Conservation (phyloP, 176 grass and related monocot genomes). For the Triticum turgidum region DNA sequence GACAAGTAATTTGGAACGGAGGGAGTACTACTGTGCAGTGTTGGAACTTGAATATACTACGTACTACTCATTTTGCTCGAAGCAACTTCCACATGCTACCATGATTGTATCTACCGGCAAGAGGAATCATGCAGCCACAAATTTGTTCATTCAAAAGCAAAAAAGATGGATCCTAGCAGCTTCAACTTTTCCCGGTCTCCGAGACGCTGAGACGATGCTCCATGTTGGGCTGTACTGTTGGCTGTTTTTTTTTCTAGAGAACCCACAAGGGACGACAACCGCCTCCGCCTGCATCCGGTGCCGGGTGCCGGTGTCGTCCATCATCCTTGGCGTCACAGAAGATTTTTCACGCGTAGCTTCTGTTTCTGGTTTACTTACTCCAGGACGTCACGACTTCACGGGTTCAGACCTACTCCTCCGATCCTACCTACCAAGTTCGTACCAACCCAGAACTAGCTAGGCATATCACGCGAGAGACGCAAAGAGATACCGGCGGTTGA, state of each 20-base stretch:
- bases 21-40: background rate
- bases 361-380: background rate
- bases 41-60: background rate
- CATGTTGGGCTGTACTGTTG: too few relatives aligned
- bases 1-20: too few relatives aligned
- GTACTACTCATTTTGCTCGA: background rate
- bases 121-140: background rate
- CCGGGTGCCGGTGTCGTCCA: background rate
- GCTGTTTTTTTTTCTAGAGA: background rate
- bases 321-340: background rate
- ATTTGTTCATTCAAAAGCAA: background rate
- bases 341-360: background rate
- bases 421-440: background rate
- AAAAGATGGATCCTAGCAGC: background rate
- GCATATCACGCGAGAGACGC: background rate
- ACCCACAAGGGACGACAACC: background rate
- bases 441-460: background rate
- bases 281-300: background rate
- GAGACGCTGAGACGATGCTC: background rate
- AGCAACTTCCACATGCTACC: background rate
- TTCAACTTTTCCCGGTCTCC: background rate
- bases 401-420: background rate
- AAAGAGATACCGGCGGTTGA: background rate
- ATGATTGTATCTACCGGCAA: background rate
- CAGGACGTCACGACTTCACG: background rate